Evolutionary conservation across 306 rosid genomes (phyloP).

Genomic region (Senna siamea): DNA sequence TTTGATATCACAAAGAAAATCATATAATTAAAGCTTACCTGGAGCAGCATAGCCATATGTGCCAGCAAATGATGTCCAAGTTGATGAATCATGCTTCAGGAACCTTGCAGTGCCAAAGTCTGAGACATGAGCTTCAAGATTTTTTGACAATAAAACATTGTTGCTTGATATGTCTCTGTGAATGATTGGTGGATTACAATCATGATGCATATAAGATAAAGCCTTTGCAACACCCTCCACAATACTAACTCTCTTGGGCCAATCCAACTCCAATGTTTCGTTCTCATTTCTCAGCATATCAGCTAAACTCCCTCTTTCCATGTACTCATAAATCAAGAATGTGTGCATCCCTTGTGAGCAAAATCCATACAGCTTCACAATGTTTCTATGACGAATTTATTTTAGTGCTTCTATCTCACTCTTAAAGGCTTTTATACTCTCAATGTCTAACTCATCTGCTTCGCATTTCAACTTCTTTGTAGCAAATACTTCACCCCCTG

Average conservation of each 20-base stretch:
- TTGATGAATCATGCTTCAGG: not conserved
- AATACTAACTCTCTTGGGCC: not conserved
- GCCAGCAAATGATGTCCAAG: slow-evolving; percentile 31
- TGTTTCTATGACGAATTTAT: slow-evolving; percentile 13
- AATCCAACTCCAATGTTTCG: not conserved
- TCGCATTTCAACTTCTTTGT: slow-evolving; percentile 28
- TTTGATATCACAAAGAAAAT: too few relatives aligned
- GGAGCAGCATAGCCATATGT: slow-evolving; percentile 40
- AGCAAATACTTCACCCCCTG: slow-evolving; percentile 35
- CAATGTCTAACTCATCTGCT: too few relatives aligned
- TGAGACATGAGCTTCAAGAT: slow-evolving; percentile 20
- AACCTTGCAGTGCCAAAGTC: slow-evolving; percentile 40
- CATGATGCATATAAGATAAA: not conserved
- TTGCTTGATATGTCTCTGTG: slow-evolving; percentile 36
- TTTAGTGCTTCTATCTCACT: slow-evolving; percentile 36
- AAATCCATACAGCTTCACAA: not conserved
- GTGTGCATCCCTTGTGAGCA: not conserved
- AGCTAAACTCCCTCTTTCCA: not conserved
- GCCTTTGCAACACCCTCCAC: not conserved
- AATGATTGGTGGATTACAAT: not conserved
- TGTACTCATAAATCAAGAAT: not conserved
- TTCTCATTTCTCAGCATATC: not conserved
- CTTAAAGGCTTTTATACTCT: slow-evolving; percentile 21
- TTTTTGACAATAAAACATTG: slow-evolving; percentile 19
- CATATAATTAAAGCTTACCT: too few relatives aligned